Evolutionary conservation across 2,329 filamentous ascomycete species (phyloP), one percentile per base, ranked within the genome.

Genomic region (Aschersonia sp.): DNA sequence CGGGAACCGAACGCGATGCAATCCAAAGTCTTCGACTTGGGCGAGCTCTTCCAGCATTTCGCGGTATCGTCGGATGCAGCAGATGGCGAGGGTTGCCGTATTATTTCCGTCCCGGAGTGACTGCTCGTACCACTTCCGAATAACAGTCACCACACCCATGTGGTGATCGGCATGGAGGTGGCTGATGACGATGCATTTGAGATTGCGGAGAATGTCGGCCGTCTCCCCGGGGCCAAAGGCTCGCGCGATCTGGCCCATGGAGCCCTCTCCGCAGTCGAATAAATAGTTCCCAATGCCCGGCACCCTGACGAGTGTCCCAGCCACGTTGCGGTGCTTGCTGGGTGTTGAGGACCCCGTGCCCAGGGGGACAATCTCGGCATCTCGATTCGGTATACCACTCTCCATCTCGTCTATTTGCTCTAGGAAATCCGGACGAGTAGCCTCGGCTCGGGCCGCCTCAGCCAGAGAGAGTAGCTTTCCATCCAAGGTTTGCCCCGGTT

Each of bases 91-190:
- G 8, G 42, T 47, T 43, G 69, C 72, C 49, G 56, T 62, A 5
- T 58, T 67, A 44, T 51, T 55, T n/a, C 56, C 50, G 41, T 65
- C 54, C 7, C 43, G 44, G 11, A 66, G 51, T 41, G 66, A 74
- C 52, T 66, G 67, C 42, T 80, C 73, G 47, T 86, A 79, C 86
- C 88, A 95, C 5, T 84, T 85, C 57, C 77, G 81, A 58, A 97
- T 78, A n/a, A 97, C 69, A 5, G 81, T 77, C n/a, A 78, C 73
- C 1, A 81, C 85, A 31, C 92, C 92, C 22, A 98, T 75, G 59
- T 97, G 92, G 65, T 98, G 92, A 66, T 98, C 92, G 5, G 92
- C 92, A 63, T 98, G 92, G 52, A 94, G 71, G 66, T 98, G 92
- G 62, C 87, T 94, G 65, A 98, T 92, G 79, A 87, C 94, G 52